Conservation (phyloP, 805 yeast genomes). For the Suhomyces sp. region DNA sequence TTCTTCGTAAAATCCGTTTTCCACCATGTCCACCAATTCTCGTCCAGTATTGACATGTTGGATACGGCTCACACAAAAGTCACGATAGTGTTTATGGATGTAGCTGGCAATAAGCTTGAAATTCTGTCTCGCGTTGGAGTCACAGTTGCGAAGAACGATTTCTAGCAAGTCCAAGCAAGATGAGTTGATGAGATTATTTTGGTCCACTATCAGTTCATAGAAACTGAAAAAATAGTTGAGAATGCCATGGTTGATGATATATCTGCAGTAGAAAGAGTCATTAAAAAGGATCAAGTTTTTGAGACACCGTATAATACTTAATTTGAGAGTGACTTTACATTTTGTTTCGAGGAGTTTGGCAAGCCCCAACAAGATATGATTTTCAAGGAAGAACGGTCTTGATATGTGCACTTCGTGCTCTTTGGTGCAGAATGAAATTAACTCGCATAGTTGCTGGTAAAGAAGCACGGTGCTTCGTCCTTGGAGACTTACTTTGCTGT, state of each 20-base stretch:
- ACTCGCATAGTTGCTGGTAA: slow-evolving; percentile 62
- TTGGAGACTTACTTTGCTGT: slow-evolving; percentile 3
- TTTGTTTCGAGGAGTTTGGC: slow-evolving; percentile 42
- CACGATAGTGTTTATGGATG: slow-evolving; percentile 30
- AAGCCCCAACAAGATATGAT: slow-evolving; percentile 56
- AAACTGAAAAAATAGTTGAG: slow-evolving; percentile 48
- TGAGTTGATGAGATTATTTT: slow-evolving; percentile 68
- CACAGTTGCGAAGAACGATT: slow-evolving; percentile 30
- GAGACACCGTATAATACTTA: slow-evolving; percentile 68
- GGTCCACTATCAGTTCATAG: slow-evolving; percentile 45
- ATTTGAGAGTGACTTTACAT: slow-evolving; percentile 51
- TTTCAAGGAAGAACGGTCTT: slow-evolving; percentile 60
- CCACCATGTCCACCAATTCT: slow-evolving; percentile 28
- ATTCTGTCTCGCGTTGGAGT: slow-evolving; percentile 17
- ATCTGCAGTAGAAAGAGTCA: slow-evolving; percentile 57
- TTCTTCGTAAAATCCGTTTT: slow-evolving; percentile 14
- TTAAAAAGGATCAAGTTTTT: slow-evolving; percentile 59
- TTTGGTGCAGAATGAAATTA: slow-evolving; percentile 62
- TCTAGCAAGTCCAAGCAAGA: slow-evolving; percentile 69
- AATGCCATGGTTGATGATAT: slow-evolving; percentile 54
- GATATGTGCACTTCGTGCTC: slow-evolving; percentile 60
- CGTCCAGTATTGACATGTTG: slow-evolving; percentile 26
- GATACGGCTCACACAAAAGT: slow-evolving; percentile 18
- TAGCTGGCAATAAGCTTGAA: slow-evolving; percentile 28
- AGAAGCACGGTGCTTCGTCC: slow-evolving; percentile 38